Conservation (phyloP, 2,329 filamentous ascomycete species). For the Neurospora sp. region DNA sequence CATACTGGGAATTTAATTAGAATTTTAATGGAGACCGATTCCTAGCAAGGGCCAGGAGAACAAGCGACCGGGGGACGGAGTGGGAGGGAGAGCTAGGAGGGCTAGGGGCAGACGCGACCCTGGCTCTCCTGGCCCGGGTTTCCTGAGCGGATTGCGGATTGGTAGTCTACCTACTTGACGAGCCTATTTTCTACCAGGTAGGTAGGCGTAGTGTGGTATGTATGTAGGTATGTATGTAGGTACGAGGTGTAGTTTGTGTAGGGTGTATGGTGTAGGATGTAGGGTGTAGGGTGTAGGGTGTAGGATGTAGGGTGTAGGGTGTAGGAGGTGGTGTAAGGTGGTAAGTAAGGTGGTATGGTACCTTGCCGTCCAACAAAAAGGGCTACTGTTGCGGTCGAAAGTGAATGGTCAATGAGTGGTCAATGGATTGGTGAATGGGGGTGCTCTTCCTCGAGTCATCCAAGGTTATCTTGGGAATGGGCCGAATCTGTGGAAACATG, state of each 20-base stretch:
- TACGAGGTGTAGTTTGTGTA: conserved; percentile 6
- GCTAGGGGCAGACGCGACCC: conserved; percentile 19
- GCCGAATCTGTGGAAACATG: conserved; percentile 2
- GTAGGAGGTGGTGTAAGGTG: neutral
- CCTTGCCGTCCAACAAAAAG: neutral
- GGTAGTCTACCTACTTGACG: conserved; percentile 10
- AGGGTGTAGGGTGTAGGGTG: conserved; percentile 9
- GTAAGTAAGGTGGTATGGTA: neutral
- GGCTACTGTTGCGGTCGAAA: neutral
- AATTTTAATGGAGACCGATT: conserved; percentile 29
- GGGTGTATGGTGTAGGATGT: conserved; percentile 1
- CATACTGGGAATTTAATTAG: conserved; percentile 30
- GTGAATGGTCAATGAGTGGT: neutral
- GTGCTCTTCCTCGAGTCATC: neutral
- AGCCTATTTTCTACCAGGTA: conserved; percentile 1
- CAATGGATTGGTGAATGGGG: neutral
- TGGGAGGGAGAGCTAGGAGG: conserved; percentile 4
- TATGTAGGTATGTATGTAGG: conserved; percentile 14
- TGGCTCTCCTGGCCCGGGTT: conserved; percentile 25
- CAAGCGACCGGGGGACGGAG: conserved; percentile 19
- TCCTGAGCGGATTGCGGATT: conserved; percentile 17
- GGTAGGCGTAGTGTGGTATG: conserved; percentile 10
- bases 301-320: conserved; percentile 9
- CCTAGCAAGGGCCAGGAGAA: conserved; percentile 17
- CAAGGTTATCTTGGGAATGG: neutral